Evolutionary conservation across 2,329 filamentous ascomycete species (phyloP).

Genomic region (Ophiobolus disseminans): DNA sequence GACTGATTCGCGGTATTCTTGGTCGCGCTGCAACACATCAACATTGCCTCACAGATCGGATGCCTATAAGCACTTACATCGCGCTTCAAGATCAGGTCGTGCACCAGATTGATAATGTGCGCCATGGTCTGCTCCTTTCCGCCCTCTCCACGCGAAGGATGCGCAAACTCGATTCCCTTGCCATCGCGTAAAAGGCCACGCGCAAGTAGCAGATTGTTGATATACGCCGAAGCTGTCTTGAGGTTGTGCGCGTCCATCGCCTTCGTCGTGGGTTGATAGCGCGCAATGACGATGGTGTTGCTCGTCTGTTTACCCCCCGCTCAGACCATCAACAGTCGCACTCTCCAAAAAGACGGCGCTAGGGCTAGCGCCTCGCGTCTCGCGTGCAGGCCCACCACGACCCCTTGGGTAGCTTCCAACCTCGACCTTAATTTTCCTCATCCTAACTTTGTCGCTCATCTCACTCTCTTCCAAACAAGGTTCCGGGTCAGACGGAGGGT

Average conservation of each 20-base stretch:
- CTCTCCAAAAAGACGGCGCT: background rate
- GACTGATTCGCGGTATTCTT: constrained; percentile 84
- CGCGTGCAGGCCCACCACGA: too few relatives aligned
- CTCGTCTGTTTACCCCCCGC: constrained; percentile 3
- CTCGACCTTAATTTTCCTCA: too few relatives aligned
- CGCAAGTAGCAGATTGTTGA: constrained; percentile 71
- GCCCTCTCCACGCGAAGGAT: constrained; percentile 68
- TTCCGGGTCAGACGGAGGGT: too few relatives aligned
- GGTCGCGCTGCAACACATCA: constrained; percentile 72
- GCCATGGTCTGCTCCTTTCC: constrained; percentile 76
- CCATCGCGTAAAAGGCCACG: constrained; percentile 69
- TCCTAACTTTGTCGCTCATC: too few relatives aligned
- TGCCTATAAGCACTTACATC: constrained; percentile 68
- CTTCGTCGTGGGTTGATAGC: constrained; percentile 35
- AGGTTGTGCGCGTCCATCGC: constrained; percentile 59
- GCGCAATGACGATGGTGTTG: constrained; percentile 12
- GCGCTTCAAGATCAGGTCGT: constrained; percentile 87
- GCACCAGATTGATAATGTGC: constrained; percentile 88
- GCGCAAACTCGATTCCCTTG: constrained; percentile 81
- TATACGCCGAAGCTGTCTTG: constrained; percentile 67
- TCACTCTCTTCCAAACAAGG: too few relatives aligned
- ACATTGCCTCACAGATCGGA: background rate
- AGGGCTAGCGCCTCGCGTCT: background rate
- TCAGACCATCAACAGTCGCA: constrained; percentile 5
- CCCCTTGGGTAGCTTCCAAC: too few relatives aligned